Evolutionary conservation across 805 yeast genomes (phyloP).

Genomic region (Pichia nakasei): DNA sequence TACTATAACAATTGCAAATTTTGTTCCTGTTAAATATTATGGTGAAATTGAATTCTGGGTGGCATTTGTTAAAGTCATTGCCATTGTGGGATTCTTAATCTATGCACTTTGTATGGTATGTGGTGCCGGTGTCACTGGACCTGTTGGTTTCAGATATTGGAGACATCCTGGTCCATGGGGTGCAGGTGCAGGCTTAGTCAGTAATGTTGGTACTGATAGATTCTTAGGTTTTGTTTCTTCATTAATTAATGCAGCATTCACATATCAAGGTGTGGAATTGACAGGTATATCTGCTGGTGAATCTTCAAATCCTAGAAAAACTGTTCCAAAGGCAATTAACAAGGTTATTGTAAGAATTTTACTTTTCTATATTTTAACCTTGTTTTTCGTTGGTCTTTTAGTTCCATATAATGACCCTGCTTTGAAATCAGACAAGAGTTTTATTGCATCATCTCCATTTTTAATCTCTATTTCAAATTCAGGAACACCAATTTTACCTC

Average conservation of each 20-base stretch:
- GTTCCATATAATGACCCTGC: slow-evolving; percentile 62
- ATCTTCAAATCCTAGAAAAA: slow-evolving; percentile 55
- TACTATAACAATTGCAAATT: slow-evolving; percentile 41
- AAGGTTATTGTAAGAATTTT: slow-evolving; percentile 60
- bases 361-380: slow-evolving; percentile 54
- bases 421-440: slow-evolving; percentile 29
- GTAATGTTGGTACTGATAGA: slow-evolving; percentile 42
- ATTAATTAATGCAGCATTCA: slow-evolving; percentile 66
- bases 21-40: slow-evolving; percentile 60
- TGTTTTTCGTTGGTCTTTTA: slow-evolving; percentile 60
- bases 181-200: slow-evolving; percentile 43
- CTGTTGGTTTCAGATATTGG: slow-evolving; percentile 77
- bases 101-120: slow-evolving; percentile 65
- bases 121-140: slow-evolving; percentile 62
- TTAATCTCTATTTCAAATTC: slow-evolving; percentile 61
- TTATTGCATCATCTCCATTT: slow-evolving; percentile 58
- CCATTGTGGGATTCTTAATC: slow-evolving; percentile 62
- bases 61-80: slow-evolving; percentile 56
- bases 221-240: slow-evolving; percentile 66
- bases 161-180: slow-evolving; percentile 70
- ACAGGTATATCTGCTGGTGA: slow-evolving; percentile 74
- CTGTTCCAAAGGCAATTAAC: slow-evolving; percentile 65
- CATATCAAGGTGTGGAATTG: slow-evolving; percentile 72
- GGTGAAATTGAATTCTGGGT: slow-evolving; percentile 77
- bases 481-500: slow-evolving; percentile 58